Evolutionary conservation across 257 asterid species (phyloP).

Genomic region (Solanum sitiens): DNA sequence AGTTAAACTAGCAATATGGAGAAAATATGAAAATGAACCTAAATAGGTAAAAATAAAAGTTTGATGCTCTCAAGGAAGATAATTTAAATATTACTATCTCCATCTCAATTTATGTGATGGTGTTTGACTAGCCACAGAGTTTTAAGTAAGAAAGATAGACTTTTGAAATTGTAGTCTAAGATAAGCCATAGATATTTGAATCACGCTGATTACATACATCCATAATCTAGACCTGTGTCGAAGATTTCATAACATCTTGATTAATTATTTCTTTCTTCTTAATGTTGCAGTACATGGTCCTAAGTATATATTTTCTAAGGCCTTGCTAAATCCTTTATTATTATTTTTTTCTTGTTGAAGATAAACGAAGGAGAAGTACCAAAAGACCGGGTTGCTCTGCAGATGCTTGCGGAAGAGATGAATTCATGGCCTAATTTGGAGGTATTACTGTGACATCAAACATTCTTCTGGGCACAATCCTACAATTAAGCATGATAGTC

Average conservation of each 20-base stretch:
- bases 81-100: background rate
- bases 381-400: constrained; percentile 47
- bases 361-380: constrained; percentile 86
- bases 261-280: background rate
- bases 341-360: constrained; percentile 7
- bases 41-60: background rate
- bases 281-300: background rate
- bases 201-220: background rate
- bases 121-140: background rate
- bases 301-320: background rate
- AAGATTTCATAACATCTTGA: background rate
- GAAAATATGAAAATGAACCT: background rate
- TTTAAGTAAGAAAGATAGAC: background rate
- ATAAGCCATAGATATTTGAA: background rate
- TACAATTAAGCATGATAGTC: background rate
- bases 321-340: background rate
- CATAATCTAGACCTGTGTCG: background rate
- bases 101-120: background rate
- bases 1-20: background rate
- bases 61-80: background rate
- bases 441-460: constrained; percentile 24
- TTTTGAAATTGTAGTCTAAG: background rate
- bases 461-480: background rate
- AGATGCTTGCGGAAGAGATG: constrained; percentile 88
- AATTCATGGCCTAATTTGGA: constrained; percentile 87